These are phyloP conservation scores for Talaromyces sp. DNA, from an alignment of 2,329 filamentous ascomycete genomes.

Conservation along the genomic window DNA sequence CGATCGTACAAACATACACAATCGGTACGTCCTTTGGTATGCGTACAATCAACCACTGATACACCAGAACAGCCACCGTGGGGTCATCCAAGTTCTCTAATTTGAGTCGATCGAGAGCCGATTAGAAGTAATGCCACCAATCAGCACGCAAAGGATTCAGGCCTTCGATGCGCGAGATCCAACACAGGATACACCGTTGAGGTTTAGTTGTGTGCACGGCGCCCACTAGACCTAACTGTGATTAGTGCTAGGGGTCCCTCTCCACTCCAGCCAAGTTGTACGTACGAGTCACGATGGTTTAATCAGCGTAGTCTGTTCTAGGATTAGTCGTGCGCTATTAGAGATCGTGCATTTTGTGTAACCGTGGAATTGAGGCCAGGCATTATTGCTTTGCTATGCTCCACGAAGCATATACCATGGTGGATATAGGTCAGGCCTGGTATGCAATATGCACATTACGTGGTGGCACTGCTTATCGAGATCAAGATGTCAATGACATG, in stretches of 20 bases:
- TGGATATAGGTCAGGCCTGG: neutral
- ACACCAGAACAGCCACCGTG: neutral
- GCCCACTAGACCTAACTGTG: neutral
- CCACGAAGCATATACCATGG: neutral
- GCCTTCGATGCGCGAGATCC: conserved; percentile 1
- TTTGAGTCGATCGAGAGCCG: neutral
- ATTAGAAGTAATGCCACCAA: neutral
- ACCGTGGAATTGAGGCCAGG: neutral
- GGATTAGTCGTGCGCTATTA: neutral
- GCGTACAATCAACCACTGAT: neutral
- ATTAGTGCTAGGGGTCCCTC: neutral
- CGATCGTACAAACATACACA: neutral
- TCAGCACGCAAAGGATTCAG: neutral
- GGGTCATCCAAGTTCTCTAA: neutral
- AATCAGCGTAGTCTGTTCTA: neutral
- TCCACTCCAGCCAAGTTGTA: neutral
- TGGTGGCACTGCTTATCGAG: neutral
- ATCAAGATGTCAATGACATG: neutral
- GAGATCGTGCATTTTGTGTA: neutral
- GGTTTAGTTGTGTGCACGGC: neutral
- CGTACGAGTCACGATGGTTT: no score
- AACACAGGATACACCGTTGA: neutral
- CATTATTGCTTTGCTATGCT: neutral
- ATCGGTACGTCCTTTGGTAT: neutral
- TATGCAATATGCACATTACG: neutral